A percentile compares a stretch with the other conserved stretches of the same genome.
phyloP scores from a whole-genome alignment of 371 early-diverging fungal genomes.

The Smittium culicis region DNA sequence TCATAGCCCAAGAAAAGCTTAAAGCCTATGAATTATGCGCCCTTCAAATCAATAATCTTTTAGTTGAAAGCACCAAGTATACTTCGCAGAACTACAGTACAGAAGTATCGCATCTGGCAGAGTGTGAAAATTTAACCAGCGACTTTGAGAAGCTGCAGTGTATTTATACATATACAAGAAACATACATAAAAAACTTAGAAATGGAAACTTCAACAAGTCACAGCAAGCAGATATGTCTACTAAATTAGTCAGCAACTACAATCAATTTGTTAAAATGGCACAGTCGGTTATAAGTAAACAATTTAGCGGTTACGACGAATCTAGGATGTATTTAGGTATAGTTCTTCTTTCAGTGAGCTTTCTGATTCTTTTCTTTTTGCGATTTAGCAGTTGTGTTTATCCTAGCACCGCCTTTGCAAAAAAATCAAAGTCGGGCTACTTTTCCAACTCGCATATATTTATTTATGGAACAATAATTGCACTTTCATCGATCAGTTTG shows the following conservation, averaged over 20 bases:
- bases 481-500: conserved; percentile 37
- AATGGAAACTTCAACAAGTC: neutral
- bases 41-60: neutral
- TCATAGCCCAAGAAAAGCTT: neutral
- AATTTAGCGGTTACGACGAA: conserved; percentile 42
- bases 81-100: neutral
- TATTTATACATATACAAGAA: neutral
- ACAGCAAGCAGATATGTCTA: neutral
- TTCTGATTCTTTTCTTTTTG: conserved; percentile 9
- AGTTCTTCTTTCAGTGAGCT: conserved; percentile 10
- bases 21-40: conserved; percentile 1
- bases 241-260: conserved; percentile 14
- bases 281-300: conserved; percentile 33
- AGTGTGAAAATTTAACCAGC: neutral
- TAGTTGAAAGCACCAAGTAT: neutral
- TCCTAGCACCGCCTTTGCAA: neutral
- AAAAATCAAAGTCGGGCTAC: neutral
- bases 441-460: no score
- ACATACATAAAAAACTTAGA: neutral
- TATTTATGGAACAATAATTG: conserved; percentile 7
- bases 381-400: neutral
- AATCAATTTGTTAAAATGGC: conserved; percentile 28
- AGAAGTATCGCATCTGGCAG: neutral
- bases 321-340: conserved; percentile 37
- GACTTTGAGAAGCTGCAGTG: neutral